Evolutionary conservation across 176 grass and related monocot genomes (phyloP), one percentile per base, ranked within the genome.

Genomic region (Bolboschoenus planiculmis): DNA sequence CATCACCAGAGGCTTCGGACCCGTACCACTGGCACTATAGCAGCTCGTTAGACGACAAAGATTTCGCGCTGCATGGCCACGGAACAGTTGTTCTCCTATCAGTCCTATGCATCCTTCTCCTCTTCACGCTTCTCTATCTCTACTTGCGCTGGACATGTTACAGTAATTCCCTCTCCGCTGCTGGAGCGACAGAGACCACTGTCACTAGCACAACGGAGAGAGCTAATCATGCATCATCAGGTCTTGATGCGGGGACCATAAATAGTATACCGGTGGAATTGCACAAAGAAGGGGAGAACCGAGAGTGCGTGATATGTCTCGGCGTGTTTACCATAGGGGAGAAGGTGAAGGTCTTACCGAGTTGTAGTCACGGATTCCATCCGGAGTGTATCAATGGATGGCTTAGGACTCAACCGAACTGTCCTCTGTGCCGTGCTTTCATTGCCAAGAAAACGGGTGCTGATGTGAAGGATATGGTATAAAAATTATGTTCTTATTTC

Each of bases 361-460:
- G 44, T 11, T 89, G 84, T 46, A 59, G 36, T 31, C 88, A 89
- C 26, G 29, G 29, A 4, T 89, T 89, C 70, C 84, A 89, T 73
- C 78, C 79, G 5, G 84, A 83, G 34, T 89, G 88, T 56, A 76
- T 89, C 6, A 84, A 89, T 7, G 84, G 46, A 15, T 89, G 88
- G 88, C 71, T 89, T 7, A 42, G 47, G 79, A 78, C 55, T 46
- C 88, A 86, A 14, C 46, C 84, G 58, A 89, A 70, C 60, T 89
- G 88, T 65, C 88, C 88, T 21, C 50, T 89, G 20, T 89, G 88
- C 5, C 61, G 88, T 42, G 57, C 68, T 50, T 78, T 34, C 3
- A 56, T 60, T 29, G 42, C 15, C 11, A 58, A 81, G 79, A 81
- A 40, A 60, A 37, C 9, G 1, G 13, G 26, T 80, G 27, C 60